These are phyloP conservation scores for Cordia subcordata DNA, from an alignment of 257 asterid species.

Conservation along the genomic window DNA sequence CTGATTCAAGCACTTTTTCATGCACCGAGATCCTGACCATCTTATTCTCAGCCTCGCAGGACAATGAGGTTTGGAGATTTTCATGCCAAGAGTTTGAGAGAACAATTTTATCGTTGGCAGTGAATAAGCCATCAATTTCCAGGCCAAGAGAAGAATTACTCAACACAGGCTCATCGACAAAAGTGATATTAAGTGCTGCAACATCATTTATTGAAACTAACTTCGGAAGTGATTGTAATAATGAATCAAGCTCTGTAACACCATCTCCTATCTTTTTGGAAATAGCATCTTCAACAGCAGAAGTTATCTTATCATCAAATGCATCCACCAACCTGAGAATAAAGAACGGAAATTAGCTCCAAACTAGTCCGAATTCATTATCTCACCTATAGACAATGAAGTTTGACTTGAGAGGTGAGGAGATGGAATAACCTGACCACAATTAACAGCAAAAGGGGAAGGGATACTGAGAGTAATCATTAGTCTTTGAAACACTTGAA, in stretches of 20 bases:
- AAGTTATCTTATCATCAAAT: slow-evolving; percentile 51
- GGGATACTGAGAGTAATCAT: too few species aligned
- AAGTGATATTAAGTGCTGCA: slow-evolving; percentile 61
- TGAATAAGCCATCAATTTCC: slow-evolving; percentile 63
- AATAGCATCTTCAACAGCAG: slow-evolving; percentile 73
- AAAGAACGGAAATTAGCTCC: neutral
- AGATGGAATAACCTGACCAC: too few species aligned
- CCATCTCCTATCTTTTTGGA: slow-evolving; percentile 56
- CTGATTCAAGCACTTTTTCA: slow-evolving; percentile 73
- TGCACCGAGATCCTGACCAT: slow-evolving; percentile 70
- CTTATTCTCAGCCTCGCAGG: slow-evolving; percentile 41
- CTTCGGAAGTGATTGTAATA: slow-evolving; percentile 72
- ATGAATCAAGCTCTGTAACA: slow-evolving; percentile 44
- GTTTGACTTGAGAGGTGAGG: too few species aligned
- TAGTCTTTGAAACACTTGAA: too few species aligned
- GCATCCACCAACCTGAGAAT: slow-evolving; percentile 69
- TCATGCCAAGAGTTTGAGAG: slow-evolving; percentile 25
- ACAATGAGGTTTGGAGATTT: slow-evolving; percentile 25
- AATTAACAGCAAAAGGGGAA: too few species aligned
- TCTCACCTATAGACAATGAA: neutral
- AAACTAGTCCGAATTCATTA: neutral
- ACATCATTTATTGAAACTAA: slow-evolving; percentile 52
- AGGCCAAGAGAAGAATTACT: slow-evolving; percentile 54
- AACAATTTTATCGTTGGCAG: slow-evolving; percentile 30
- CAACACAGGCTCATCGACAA: slow-evolving; percentile 60